These are phyloP conservation scores for Globisporangium yorkense DNA, from an alignment of 352 stramenopile species.

Conservation along the genomic window DNA sequence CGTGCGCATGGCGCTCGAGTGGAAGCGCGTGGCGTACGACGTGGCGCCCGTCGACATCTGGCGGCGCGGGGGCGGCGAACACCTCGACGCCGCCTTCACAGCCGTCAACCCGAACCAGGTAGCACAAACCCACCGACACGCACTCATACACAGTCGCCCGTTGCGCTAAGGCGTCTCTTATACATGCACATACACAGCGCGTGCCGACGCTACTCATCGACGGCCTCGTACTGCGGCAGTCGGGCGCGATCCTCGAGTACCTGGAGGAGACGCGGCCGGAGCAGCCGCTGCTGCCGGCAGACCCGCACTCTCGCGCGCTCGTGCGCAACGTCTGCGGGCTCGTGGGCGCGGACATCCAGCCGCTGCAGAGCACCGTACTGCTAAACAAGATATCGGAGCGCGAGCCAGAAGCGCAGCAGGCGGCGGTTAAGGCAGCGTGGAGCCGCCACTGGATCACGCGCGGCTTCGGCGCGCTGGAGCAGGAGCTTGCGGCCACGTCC, in stretches of 20 bases:
- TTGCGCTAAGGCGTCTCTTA: background rate
- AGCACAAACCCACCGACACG: background rate
- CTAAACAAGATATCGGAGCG: conserved; percentile 29
- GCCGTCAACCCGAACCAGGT: conserved; percentile 68
- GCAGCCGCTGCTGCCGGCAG: conserved; percentile 62
- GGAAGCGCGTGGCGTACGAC: conserved; percentile 80
- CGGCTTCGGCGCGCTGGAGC: conserved; percentile 81
- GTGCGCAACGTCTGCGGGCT: conserved; percentile 87
- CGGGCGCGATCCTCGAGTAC: conserved; percentile 91
- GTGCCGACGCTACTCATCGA: conserved; percentile 81
- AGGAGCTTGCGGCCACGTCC: conserved; percentile 33
- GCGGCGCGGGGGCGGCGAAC: conserved; percentile 47
- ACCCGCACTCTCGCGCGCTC: conserved; percentile 57
- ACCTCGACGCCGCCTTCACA: conserved; percentile 38
- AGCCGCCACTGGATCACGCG: conserved; percentile 68
- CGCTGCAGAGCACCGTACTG: conserved; percentile 84
- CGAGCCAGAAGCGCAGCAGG: conserved; percentile 43
- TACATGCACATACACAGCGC: conserved; percentile 22
- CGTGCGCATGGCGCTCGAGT: conserved; percentile 80
- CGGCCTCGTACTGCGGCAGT: conserved; percentile 68
- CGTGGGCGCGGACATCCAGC: conserved; percentile 89
- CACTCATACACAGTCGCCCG: background rate
- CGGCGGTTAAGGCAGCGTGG: conserved; percentile 44
- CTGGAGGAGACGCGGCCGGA: conserved; percentile 82
- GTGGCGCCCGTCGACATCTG: conserved; percentile 71